Conservation (phyloP, 768 basidiomycete species). For the Rhodosporidiobolus odoratus region DNA sequence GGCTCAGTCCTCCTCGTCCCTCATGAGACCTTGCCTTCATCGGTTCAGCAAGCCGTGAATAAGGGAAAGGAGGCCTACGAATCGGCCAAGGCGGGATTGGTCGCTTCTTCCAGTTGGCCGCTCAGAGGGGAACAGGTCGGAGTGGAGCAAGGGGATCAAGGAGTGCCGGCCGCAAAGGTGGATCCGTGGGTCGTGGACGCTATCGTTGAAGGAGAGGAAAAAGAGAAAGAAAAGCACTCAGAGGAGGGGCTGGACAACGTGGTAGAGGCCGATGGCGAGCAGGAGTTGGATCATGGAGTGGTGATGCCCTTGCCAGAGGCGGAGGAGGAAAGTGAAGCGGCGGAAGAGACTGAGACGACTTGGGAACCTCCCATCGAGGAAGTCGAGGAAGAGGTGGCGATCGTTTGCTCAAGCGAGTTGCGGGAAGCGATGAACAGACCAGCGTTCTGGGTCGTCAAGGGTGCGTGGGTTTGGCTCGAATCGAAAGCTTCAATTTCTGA, state of each 20-base stretch:
- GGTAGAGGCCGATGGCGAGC: not conserved
- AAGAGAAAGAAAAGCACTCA: not conserved
- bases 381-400: not conserved
- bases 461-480: not conserved
- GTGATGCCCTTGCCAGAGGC: not conserved
- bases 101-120: not conserved
- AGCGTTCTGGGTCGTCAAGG: conserved; percentile 4
- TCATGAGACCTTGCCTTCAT: not conserved
- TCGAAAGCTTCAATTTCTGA: too few species aligned
- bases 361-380: too few species aligned
- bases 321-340: not conserved
- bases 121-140: not conserved
- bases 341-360: too few species aligned
- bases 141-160: not conserved
- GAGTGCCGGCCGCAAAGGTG: not conserved
- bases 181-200: conserved; percentile 3
- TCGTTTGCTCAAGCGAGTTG: not conserved
- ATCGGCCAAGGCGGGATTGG: not conserved
- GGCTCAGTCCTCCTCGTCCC: conserved; percentile 6
- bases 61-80: conserved; percentile 1
- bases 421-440: not conserved
- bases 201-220: not conserved
- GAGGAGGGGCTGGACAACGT: not conserved
- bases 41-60: not conserved
- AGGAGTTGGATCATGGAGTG: not conserved